Evolutionary conservation across 495 filamentous ascomycete species (phyloP).

Genomic region (Staphylotrichum tortipilum): DNA sequence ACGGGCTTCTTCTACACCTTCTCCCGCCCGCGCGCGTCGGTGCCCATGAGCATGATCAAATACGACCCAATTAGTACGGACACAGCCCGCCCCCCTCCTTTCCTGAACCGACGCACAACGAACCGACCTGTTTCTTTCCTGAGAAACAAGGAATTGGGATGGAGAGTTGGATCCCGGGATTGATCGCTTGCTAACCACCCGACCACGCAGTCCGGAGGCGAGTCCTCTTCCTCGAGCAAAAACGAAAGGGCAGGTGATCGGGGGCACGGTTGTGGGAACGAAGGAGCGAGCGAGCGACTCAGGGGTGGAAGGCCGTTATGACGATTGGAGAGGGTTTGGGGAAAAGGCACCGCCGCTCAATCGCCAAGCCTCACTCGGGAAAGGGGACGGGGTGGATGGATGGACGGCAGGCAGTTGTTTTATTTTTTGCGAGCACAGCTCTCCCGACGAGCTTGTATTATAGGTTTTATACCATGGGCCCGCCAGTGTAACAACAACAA

Average conservation of each 20-base stretch:
- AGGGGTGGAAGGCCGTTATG: not conserved
- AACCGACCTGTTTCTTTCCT: not conserved
- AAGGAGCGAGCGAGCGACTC: not conserved
- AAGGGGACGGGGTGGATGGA: no score
- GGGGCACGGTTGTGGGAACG: not conserved
- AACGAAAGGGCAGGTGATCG: conserved; percentile 44
- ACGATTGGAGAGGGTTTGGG: no score
- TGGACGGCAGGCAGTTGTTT: no score
- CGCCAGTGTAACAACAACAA: conserved; percentile 12
- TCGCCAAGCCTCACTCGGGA: no score
- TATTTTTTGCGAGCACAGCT: no score
- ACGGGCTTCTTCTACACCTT: conserved; percentile 94
- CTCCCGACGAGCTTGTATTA: no score
- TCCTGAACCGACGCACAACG: not conserved
- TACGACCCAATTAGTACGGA: conserved; percentile 93
- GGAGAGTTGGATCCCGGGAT: no score
- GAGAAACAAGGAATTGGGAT: no score
- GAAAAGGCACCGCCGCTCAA: no score
- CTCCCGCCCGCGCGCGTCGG: conserved; percentile 67
- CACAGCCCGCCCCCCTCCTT: not conserved
- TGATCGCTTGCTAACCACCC: no score
- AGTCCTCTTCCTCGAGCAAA: conserved; percentile 88
- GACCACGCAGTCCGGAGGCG: conserved; percentile 68
- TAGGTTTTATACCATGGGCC: conserved; percentile 14
- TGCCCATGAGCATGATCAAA: conserved; percentile 93